Evolutionary conservation across 768 basidiomycete species (phyloP).

Genomic region (Lentinula lateritia): DNA sequence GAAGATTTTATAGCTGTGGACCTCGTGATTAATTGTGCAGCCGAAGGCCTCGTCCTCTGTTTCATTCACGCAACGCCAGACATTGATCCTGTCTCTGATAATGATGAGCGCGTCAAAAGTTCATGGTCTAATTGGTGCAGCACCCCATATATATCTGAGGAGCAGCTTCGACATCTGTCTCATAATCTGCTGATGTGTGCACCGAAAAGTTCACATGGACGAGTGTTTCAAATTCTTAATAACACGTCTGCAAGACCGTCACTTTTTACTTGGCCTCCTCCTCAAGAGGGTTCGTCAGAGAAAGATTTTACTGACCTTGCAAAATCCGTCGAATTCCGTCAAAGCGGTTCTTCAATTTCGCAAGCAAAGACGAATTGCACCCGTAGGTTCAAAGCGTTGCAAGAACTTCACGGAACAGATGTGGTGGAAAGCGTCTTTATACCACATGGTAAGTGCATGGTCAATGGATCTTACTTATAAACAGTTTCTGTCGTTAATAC

Average conservation of each 20-base stretch:
- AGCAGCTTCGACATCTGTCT: constrained; percentile 57
- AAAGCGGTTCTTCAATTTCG: constrained; percentile 24
- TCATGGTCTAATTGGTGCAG: constrained; percentile 89
- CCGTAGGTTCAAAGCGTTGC: constrained; percentile 72
- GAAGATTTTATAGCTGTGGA: constrained; percentile 80
- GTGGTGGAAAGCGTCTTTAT: constrained; percentile 82
- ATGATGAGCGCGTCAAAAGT: constrained; percentile 66
- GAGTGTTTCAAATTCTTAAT: constrained; percentile 77
- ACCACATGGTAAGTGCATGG: constrained; percentile 66
- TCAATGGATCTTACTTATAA: constrained; percentile 11
- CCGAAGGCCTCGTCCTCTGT: constrained; percentile 80
- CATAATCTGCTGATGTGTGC: constrained; percentile 51
- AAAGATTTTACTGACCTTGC: constrained; percentile 34
- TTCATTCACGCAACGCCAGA: constrained; percentile 84
- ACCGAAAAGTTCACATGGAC: constrained; percentile 30
- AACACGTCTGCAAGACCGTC: constrained; percentile 54
- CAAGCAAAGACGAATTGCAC: constrained; percentile 82
- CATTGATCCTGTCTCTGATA: constrained; percentile 58
- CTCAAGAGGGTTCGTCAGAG: constrained; percentile 25
- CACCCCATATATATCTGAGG: constrained; percentile 54
- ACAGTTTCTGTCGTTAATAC: background rate
- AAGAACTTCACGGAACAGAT: constrained; percentile 56
- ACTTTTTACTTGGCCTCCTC: constrained; percentile 75
- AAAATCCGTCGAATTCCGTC: constrained; percentile 14
- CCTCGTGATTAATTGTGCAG: constrained; percentile 87